Percentiles rank a stretch among this genome's conserved stretches.
Evolutionary conservation across 331 rosid genomes (phyloP).

Genomic region (Erythrophleum ivorense): DNA sequence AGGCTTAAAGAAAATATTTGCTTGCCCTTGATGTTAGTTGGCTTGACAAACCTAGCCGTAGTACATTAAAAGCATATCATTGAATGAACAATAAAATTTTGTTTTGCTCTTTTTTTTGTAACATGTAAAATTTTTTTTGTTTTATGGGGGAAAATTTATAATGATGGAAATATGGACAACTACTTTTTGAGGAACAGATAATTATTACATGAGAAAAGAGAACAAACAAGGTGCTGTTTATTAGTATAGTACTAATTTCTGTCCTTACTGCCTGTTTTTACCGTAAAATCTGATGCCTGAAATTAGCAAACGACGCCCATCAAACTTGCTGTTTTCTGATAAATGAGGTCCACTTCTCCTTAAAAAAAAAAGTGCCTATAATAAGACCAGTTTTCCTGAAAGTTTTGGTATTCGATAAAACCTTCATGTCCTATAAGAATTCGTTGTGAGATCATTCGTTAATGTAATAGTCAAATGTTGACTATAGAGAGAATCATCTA

Average conservation of each 20-base stretch:
- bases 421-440: constrained; percentile 9
- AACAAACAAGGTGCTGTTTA: too few relatives aligned
- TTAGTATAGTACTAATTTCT: constrained; percentile 3
- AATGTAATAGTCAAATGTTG: constrained; percentile 1
- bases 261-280: not conserved
- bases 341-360: not conserved
- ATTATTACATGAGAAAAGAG: not conserved
- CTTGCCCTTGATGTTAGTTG: not conserved
- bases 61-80: too few relatives aligned
- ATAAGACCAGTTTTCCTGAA: not conserved
- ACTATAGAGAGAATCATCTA: constrained; percentile 30
- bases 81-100: not conserved
- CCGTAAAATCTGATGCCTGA: constrained; percentile 19
- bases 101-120: not conserved
- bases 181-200: not conserved
- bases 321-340: not conserved
- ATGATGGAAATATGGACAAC: not conserved
- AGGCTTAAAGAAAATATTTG: not conserved
- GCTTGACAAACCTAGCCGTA: too few relatives aligned
- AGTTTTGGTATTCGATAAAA: constrained; percentile 14
- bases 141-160: not conserved
- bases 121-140: too few relatives aligned
- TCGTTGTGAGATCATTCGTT: constrained; percentile 1
- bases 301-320: not conserved
- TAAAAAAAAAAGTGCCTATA: not conserved